Percentiles rank a stretch among this genome's conserved stretches.
Conservation (phyloP, 2,329 filamentous ascomycete species). For the Atkinsonella texensis region DNA sequence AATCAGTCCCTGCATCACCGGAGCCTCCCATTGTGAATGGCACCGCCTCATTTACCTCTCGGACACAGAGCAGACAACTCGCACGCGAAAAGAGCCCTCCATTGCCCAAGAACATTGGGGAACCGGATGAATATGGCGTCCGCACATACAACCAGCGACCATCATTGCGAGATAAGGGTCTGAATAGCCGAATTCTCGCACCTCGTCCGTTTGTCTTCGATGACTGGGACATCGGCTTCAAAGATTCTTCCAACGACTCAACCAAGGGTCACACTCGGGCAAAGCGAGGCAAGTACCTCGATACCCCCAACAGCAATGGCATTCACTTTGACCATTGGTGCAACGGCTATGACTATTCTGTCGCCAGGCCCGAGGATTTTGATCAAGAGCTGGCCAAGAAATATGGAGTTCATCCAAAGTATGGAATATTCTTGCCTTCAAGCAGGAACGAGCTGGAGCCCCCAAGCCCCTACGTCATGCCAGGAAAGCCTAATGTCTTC, state of each 20-base stretch:
- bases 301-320: constrained; percentile 40
- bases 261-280: constrained; percentile 39
- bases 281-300: constrained; percentile 40
- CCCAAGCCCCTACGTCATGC: constrained; percentile 28
- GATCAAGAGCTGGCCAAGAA: constrained; percentile 37
- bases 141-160: constrained; percentile 30
- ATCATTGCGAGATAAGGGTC: constrained; percentile 26
- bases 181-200: constrained; percentile 40
- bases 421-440: constrained; percentile 37
- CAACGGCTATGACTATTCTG: constrained; percentile 39
- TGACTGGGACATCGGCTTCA: constrained; percentile 45
- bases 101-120: constrained; percentile 27
- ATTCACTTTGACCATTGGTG: constrained; percentile 43
- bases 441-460: constrained; percentile 34
- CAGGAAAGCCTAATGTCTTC: constrained; percentile 36
- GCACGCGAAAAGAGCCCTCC: constrained; percentile 26
- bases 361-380: constrained; percentile 35
- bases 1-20: constrained; percentile 24
- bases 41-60: constrained; percentile 11
- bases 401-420: constrained; percentile 39
- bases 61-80: constrained; percentile 17
- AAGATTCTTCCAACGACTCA: constrained; percentile 45
- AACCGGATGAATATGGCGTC: constrained; percentile 41
- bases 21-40: constrained; percentile 21
- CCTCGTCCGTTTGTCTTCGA: constrained; percentile 36